phyloP scores from a whole-genome alignment of 2,329 filamentous ascomycete species.

The Aspergillus tanneri region DNA sequence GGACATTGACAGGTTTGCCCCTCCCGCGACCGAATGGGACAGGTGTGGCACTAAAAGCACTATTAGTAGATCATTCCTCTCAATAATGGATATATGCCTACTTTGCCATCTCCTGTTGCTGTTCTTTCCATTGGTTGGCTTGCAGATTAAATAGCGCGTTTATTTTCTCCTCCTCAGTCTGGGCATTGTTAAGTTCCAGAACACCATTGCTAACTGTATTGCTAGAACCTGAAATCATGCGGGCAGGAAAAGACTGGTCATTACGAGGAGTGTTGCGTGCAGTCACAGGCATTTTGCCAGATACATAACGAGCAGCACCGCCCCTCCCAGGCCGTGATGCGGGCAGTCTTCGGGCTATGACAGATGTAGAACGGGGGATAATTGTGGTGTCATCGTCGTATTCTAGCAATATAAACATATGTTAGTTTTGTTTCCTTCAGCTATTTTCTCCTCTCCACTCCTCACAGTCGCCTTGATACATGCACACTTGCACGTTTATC shows the following conservation, averaged over 20 bases:
- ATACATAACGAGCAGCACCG: conserved; percentile 89
- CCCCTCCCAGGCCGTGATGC: conserved; percentile 83
- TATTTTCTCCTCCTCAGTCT: conserved; percentile 93
- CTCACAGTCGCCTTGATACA: background rate
- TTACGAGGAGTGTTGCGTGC: conserved; percentile 75
- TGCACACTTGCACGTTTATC: background rate
- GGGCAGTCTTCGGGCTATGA: conserved; percentile 83
- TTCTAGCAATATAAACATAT: conserved; percentile 57
- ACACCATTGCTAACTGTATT: conserved; percentile 55
- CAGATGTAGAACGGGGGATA: conserved; percentile 89
- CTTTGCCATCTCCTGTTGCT: conserved; percentile 91
- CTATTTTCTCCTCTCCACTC: background rate
- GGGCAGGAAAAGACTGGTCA: conserved; percentile 52
- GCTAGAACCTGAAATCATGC: conserved; percentile 34
- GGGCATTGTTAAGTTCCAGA: conserved; percentile 68
- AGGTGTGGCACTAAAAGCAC: conserved; percentile 44
- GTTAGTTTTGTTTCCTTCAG: conserved; percentile 16
- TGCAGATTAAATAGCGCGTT: conserved; percentile 88
- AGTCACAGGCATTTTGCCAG: conserved; percentile 88
- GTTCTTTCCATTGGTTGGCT: conserved; percentile 86
- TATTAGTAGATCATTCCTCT: conserved; percentile 26
- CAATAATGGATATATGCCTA: conserved; percentile 37
- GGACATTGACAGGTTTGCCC: conserved; percentile 62
- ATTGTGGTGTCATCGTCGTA: conserved; percentile 98
- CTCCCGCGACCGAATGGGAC: conserved; percentile 43